Base-by-base conservation (phyloP, 805 yeast genomes). In the Suhomyces canberraensis region DNA sequence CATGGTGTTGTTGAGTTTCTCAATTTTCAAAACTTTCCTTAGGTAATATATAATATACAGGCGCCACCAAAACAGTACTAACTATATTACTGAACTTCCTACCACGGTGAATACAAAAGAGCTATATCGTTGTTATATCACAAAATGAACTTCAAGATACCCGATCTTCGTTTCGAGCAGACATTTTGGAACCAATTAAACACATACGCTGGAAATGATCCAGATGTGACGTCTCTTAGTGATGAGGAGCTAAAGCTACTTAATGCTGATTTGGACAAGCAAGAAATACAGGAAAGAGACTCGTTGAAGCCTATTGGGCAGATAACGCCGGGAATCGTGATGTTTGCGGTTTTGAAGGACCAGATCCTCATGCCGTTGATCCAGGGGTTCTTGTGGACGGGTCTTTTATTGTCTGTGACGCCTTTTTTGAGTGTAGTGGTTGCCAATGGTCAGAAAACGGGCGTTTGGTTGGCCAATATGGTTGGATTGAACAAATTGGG, bases 121-220 rank as follows among this genome's bases (percentile, higher is more conserved):
- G n/a, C n/a, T n/a, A n/a, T n/a, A n/a, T n/a, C n/a, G n/a, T n/a
- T n/a, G n/a, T n/a, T n/a, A n/a, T n/a, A 20, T 20, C 22, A 20
- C 9, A 20, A 31, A 22, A 20, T 20, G 22, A 9, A 20, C 22
- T 25, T 34, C 15, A 29, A 25, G 11, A 45, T 71, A 3, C 90
- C 90, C 1, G 91, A 84, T 47, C 58, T 83, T 16, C 64, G 91
- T 30, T 82, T 81, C 48, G 86, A 81, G 48, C 73, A 79, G 38
- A 64, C 84, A 2, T 83, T 83, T 52, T 54, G 66, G 44, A 55
- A 49, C 35, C 54, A 52, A 17, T 52, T 68, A 20, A 40, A 51
- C 25, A 39, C 41, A 8, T 64, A 66, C 38, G 68, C 70, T 14
- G 55, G 48, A 16, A 35, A 28, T 20, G 41, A 26, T 4, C 44